Evolutionary conservation across 345 rosid genomes (phyloP).

Genomic region (Hypericum perforatum): DNA sequence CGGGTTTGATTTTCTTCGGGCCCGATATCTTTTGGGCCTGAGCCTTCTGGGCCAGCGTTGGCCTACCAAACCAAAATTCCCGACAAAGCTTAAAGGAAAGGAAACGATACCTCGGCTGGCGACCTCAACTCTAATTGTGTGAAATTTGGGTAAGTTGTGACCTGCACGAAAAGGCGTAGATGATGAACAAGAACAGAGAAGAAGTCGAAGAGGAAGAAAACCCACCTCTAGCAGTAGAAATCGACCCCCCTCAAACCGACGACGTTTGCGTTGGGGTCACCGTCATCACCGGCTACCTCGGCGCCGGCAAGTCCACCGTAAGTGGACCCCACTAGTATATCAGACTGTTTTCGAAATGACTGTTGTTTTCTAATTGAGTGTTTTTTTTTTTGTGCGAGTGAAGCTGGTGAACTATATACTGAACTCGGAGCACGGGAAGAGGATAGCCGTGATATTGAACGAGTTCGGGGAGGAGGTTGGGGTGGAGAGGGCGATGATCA

Average conservation of each 20-base stretch:
- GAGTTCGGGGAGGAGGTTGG: conserved; percentile 98
- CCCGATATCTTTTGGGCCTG: no score
- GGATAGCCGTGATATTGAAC: conserved; percentile 81
- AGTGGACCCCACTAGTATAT: neutral
- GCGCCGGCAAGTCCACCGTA: conserved; percentile 94
- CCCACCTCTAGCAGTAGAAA: conserved; percentile 61
- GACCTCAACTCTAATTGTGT: no score
- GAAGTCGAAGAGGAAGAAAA: conserved; percentile 64
- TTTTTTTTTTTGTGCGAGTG: conserved; percentile 2
- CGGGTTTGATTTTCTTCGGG: no score
- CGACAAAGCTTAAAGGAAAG: no score
- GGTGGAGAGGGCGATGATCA: conserved; percentile 95
- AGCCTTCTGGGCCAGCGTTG: no score
- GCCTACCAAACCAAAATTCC: no score
- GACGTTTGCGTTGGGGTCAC: conserved; percentile 58
- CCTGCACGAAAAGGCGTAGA: no score
- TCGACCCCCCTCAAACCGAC: conserved; percentile 18
- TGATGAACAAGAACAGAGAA: conserved; percentile 32
- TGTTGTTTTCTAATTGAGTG: neutral
- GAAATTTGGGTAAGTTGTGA: no score
- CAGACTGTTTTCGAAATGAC: neutral
- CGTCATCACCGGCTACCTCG: conserved; percentile 88
- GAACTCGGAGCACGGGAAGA: conserved; percentile 79
- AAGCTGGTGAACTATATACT: conserved; percentile 75
- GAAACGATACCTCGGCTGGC: no score